These are phyloP conservation scores for Acacia melanoxylon DNA, from an alignment of 306 rosid species.

Conservation along the genomic window DNA sequence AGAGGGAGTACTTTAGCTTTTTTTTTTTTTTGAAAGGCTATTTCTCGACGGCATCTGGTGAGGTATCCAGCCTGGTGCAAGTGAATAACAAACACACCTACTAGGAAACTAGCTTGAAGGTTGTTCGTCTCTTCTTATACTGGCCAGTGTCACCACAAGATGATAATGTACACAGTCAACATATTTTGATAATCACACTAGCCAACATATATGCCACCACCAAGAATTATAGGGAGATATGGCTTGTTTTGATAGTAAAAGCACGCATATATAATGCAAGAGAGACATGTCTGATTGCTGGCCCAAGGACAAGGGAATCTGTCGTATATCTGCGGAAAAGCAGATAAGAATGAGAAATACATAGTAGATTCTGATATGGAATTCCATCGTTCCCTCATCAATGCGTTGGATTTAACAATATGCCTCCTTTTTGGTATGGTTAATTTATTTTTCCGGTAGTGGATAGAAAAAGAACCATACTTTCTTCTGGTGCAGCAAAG, in stretches of 20 bases:
- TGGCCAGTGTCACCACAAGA: too few species aligned
- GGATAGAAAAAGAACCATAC: background rate
- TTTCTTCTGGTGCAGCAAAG: background rate
- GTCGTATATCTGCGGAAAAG: conserved; percentile 1
- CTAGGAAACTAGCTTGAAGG: too few species aligned
- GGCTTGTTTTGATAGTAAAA: background rate
- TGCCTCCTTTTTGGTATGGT: background rate
- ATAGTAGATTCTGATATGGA: conserved; percentile 31
- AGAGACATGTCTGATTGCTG: background rate
- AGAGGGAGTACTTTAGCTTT: too few species aligned
- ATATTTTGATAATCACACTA: too few species aligned
- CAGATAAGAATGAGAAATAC: background rate
- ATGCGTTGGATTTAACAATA: background rate
- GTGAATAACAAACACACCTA: too few species aligned
- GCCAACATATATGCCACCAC: too few species aligned
- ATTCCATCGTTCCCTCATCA: conserved; percentile 30
- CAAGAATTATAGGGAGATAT: too few species aligned
- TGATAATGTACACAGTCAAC: too few species aligned
- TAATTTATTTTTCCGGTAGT: background rate
- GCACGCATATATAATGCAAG: background rate
- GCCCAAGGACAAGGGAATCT: background rate
- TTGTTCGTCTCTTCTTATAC: too few species aligned
- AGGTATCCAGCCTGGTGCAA: too few species aligned
- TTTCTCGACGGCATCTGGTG: too few species aligned
- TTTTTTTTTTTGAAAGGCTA: too few species aligned